Percentiles rank a stretch among this genome's conserved stretches.
phyloP scores from a whole-genome alignment of 495 filamentous ascomycete genomes.

The Parachaetomium inaequale region DNA sequence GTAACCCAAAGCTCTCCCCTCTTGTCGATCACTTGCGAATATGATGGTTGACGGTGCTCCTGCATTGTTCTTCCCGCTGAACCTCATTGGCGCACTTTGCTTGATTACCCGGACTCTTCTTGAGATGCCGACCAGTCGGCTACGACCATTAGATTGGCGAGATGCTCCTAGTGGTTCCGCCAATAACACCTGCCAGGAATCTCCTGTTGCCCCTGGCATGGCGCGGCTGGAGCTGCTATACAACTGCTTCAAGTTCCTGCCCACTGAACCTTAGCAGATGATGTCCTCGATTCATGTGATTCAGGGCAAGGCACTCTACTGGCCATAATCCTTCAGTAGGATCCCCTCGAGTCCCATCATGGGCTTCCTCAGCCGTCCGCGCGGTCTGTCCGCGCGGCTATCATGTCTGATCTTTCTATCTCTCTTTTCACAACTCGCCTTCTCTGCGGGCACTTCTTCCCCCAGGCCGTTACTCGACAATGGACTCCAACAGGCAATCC shows the following conservation, averaged over 20 bases:
- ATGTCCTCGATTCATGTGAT: background rate
- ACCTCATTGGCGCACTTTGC: background rate
- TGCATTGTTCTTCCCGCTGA: background rate
- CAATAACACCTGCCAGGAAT: background rate
- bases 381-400: background rate
- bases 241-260: too few species aligned
- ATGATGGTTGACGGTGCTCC: background rate
- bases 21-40: too few species aligned
- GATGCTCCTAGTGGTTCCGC: background rate
- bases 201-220: background rate
- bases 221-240: too few species aligned
- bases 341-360: background rate
- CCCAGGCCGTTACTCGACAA: constrained; percentile 51
- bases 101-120: background rate
- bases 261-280: too few species aligned
- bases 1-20: too few species aligned
- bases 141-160: background rate
- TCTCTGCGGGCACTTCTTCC: background rate
- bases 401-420: background rate
- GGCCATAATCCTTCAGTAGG: background rate
- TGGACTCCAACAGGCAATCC: constrained; percentile 42
- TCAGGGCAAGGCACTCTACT: too few species aligned
- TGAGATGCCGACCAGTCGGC: background rate
- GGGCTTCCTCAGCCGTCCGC: background rate
- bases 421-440: background rate